Evolutionary conservation across 148 eudicot genomes (phyloP).

Genomic region (Amaranthus hypochondriacus): DNA sequence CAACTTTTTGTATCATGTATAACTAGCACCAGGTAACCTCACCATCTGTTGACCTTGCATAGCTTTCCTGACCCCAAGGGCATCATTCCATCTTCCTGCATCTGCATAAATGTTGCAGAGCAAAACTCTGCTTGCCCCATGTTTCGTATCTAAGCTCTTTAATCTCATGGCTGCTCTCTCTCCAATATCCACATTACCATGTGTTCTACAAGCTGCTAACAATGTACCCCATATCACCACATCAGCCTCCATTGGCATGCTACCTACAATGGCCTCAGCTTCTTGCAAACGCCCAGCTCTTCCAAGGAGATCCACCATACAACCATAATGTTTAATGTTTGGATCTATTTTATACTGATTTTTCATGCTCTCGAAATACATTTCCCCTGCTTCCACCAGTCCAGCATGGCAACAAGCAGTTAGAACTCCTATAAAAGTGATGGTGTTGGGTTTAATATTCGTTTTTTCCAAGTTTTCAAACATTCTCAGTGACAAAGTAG

Average conservation of each 20-base stretch:
- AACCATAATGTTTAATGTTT: constrained; percentile 77
- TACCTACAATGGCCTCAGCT: constrained; percentile 58
- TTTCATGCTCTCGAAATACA: constrained; percentile 57
- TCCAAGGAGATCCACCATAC: constrained; percentile 82
- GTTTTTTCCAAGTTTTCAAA: constrained; percentile 50
- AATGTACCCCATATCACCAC: constrained; percentile 82
- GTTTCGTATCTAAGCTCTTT: constrained; percentile 54
- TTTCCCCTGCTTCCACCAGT: constrained; percentile 58
- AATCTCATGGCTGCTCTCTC: constrained; percentile 60
- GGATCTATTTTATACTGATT: constrained; percentile 45
- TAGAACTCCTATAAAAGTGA: constrained; percentile 79
- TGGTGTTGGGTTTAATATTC: constrained; percentile 47
- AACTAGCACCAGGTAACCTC: constrained; percentile 69
- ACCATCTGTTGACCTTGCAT: constrained; percentile 43
- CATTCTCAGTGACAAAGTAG: constrained; percentile 45
- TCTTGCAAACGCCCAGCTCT: constrained; percentile 67
- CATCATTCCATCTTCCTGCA: constrained; percentile 76
- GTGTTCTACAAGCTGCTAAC: constrained; percentile 68
- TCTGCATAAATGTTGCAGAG: constrained; percentile 76
- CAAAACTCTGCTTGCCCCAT: constrained; percentile 70
- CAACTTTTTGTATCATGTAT: constrained; percentile 27
- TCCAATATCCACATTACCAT: constrained; percentile 59
- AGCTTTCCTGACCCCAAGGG: constrained; percentile 41
- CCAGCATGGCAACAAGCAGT: constrained; percentile 88
- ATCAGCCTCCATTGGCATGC: constrained; percentile 89